Evolutionary conservation across 495 filamentous ascomycete genomes (phyloP).

Genomic region (Xylaria flabelliformis): DNA sequence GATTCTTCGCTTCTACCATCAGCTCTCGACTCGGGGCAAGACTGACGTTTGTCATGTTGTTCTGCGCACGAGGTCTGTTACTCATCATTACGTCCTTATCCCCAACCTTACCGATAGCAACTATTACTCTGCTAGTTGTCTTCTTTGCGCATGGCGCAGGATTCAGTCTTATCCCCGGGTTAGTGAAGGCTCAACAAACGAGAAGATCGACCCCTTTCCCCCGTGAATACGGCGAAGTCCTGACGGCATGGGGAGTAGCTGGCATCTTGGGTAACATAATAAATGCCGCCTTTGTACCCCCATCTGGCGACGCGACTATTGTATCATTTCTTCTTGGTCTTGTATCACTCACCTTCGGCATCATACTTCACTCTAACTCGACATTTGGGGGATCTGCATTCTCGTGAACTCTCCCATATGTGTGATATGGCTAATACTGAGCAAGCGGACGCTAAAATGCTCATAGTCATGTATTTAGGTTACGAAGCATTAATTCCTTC

Average conservation of each 20-base stretch:
- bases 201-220: background rate
- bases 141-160: constrained; percentile 9
- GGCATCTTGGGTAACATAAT: background rate
- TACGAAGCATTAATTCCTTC: background rate
- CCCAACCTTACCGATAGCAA: background rate
- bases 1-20: background rate
- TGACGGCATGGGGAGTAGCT: constrained; percentile 13
- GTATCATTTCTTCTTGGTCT: background rate
- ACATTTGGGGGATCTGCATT: no score
- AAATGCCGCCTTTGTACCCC: background rate
- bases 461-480: background rate
- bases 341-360: background rate
- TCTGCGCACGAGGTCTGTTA: constrained; percentile 1
- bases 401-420: no score
- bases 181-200: constrained; percentile 4
- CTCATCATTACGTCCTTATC: background rate
- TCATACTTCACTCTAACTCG: background rate
- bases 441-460: no score
- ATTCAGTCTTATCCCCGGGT: constrained; percentile 4
- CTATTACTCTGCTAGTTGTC: background rate
- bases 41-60: background rate
- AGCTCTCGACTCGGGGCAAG: constrained; percentile 6
- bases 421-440: no score
- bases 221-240: constrained; percentile 5
- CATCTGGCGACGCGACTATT: background rate